Conservation (phyloP, 1,284 basidiomycete species). For the Tilletia walkeri region DNA sequence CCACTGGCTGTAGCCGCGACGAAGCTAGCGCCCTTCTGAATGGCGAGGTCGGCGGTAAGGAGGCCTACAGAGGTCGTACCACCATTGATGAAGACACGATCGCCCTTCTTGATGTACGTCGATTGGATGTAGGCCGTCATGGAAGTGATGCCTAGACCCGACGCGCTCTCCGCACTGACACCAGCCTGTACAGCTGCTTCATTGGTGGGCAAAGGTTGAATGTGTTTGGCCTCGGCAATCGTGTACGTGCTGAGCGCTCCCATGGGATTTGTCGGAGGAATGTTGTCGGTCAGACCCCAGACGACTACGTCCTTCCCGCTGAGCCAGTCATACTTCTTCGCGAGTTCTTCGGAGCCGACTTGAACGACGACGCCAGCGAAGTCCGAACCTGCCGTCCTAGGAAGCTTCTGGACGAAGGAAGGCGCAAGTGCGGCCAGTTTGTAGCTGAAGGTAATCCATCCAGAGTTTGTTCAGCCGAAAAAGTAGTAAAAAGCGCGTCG, state of each 20-base stretch:
- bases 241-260: slow-evolving; percentile 20
- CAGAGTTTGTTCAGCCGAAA: neutral
- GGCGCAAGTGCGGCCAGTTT: slow-evolving; percentile 20
- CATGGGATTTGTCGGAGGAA: neutral
- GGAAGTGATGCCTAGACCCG: slow-evolving; percentile 16
- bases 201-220: slow-evolving; percentile 16
- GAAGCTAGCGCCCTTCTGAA: slow-evolving; percentile 13
- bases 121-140: slow-evolving; percentile 2
- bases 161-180: slow-evolving; percentile 10
- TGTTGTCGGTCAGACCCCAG: neutral
- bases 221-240: neutral
- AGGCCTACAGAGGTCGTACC: slow-evolving; percentile 22
- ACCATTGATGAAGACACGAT: slow-evolving; percentile 21
- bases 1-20: slow-evolving; percentile 20
- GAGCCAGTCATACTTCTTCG: neutral
- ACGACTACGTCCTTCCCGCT: neutral
- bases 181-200: neutral
- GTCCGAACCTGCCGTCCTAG: slow-evolving; percentile 20
- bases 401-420: slow-evolving; percentile 19
- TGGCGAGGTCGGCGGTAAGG: slow-evolving; percentile 13
- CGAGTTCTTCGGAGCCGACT: neutral
- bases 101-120: slow-evolving; percentile 1
- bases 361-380: slow-evolving; percentile 20
- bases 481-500: neutral
- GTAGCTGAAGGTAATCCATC: neutral